Evolutionary conservation across 345 rosid genomes (phyloP), one percentile per base, ranked within the genome.

Genomic region (Cardiospermum halicacabum): DNA sequence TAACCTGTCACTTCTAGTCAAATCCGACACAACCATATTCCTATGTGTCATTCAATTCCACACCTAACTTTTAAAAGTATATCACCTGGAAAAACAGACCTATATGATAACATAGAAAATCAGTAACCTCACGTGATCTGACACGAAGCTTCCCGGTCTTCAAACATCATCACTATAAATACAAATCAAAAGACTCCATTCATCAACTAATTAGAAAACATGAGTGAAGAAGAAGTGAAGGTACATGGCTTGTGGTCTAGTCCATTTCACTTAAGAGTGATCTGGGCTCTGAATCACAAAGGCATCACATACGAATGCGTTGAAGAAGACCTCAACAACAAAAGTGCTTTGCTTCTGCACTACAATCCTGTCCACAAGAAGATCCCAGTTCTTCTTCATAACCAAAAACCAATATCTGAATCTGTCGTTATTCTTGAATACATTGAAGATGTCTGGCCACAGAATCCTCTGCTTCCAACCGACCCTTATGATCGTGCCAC

Each of bases 131-230:
- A n/a, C n/a, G n/a, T n/a, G n/a, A n/a, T n/a, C n/a, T n/a, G n/a
- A n/a, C n/a, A n/a, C n/a, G n/a, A n/a, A n/a, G n/a, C n/a, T n/a
- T n/a, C n/a, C n/a, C n/a, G n/a, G n/a, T n/a, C n/a, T n/a, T n/a
- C n/a, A n/a, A n/a, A n/a, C n/a, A n/a, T 34, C 10, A 4, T 34
- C 39, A 34, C 39, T 5, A 34, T 34, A 34, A 34, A 34, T 34
- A 34, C 9, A 34, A 11, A 34, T n/a, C n/a, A 34, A 5, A 11
- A 34, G 39, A 34, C 8, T 34, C 9, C 0, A 11, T 65, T 27
- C 34, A 59, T 50, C 50, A 24, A 26, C 16, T 58, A 56, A 25
- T 65, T 59, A 30, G 18, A 42, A 42, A 42, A 42, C 48, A 42
- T 42, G 48, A 19, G 39, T 34, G 39, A 42, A 42, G 39, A 42